A percentile compares a stretch with the other conserved stretches of the same genome.
Conservation (phyloP, 2,329 filamentous ascomycete species). For the Kalmusia sp. region DNA sequence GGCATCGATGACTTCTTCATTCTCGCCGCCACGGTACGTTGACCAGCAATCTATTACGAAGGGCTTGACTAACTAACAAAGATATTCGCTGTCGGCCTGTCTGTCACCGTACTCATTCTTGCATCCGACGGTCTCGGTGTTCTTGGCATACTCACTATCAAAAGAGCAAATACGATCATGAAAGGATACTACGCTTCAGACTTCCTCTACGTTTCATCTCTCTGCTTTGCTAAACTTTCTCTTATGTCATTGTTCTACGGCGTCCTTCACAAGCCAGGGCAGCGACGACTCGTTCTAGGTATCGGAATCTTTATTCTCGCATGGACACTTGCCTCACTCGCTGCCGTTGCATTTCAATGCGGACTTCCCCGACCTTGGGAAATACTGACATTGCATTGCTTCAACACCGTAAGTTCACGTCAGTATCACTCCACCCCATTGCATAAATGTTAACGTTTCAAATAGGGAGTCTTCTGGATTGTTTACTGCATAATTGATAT, state of each 20-base stretch:
- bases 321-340: constrained; percentile 36
- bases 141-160: constrained; percentile 18
- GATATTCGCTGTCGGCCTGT: constrained; percentile 36
- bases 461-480: constrained; percentile 42
- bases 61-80: constrained; percentile 19
- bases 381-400: constrained; percentile 32
- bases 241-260: constrained; percentile 36
- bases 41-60: not conserved
- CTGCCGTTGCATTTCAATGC: constrained; percentile 38
- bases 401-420: constrained; percentile 31
- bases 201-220: constrained; percentile 38
- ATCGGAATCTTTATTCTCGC: constrained; percentile 31
- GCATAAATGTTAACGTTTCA: constrained; percentile 20
- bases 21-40: constrained; percentile 38
- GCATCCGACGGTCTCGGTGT: constrained; percentile 35
- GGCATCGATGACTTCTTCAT: constrained; percentile 39
- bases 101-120: constrained; percentile 30
- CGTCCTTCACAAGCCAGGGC: constrained; percentile 22
- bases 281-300: constrained; percentile 26
- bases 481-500: constrained; percentile 42
- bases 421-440: not conserved
- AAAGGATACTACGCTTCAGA: constrained; percentile 42
- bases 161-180: constrained; percentile 30
- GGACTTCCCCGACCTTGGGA: constrained; percentile 40
- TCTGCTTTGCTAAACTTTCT: constrained; percentile 41